phyloP scores from a whole-genome alignment of 2,329 filamentous ascomycete genomes.

The Peltaster fructicola region DNA sequence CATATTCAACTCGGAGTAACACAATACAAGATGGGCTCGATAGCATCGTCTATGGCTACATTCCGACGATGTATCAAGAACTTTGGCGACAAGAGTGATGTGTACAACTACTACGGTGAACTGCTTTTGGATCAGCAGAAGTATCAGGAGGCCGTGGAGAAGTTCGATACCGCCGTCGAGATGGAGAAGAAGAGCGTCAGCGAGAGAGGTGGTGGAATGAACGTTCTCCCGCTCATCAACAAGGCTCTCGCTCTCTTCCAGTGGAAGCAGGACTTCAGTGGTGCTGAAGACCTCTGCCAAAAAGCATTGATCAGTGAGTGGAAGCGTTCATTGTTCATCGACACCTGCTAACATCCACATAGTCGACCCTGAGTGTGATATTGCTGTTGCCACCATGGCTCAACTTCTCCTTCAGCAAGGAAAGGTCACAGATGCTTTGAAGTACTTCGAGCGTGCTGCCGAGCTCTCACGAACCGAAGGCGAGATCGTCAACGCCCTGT shows the following conservation, averaged over 20 bases:
- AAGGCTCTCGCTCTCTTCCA: conserved; percentile 95
- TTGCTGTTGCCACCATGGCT: conserved; percentile 96
- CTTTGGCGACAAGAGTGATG: conserved; percentile 88
- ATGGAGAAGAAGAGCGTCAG: conserved; percentile 64
- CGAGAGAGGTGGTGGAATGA: conserved; percentile 89
- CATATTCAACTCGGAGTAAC: conserved; percentile 98
- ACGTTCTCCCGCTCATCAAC: conserved; percentile 94
- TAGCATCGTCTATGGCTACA: conserved; percentile 95
- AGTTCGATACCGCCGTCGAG: conserved; percentile 96
- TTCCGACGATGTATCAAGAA: conserved; percentile 97
- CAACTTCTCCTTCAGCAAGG: conserved; percentile 94
- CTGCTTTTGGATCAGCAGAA: conserved; percentile 92
- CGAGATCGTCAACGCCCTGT: conserved; percentile 90
- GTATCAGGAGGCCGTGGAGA: conserved; percentile 86
- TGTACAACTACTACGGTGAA: conserved; percentile 99
- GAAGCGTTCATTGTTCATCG: neutral
- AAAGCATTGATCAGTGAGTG: conserved; percentile 88
- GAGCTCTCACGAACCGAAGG: conserved; percentile 87
- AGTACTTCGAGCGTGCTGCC: conserved; percentile 92
- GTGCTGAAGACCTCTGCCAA: conserved; percentile 90
- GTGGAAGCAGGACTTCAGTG: conserved; percentile 90
- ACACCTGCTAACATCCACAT: conserved; percentile 3
- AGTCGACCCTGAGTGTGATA: conserved; percentile 98
- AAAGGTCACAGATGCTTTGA: conserved; percentile 85
- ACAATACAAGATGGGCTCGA: conserved; percentile 98